Conservation (phyloP, 2,329 filamentous ascomycete genomes). For the Huntiella decipiens region DNA sequence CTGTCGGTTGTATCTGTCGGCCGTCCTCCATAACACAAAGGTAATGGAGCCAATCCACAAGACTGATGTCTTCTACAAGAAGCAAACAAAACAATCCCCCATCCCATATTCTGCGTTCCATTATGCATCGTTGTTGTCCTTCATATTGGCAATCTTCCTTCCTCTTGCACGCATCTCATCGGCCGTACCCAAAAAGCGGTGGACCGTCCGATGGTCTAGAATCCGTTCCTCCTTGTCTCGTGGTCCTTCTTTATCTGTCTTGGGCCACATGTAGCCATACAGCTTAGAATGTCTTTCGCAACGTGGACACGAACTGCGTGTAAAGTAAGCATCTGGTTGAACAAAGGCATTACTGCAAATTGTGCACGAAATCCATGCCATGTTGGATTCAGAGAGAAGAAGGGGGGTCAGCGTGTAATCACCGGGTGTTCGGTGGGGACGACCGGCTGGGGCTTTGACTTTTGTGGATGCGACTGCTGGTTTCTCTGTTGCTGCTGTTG, state of each 20-base stretch:
- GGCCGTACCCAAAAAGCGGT: constrained; percentile 59
- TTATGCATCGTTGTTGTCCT: neutral
- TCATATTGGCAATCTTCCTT: constrained; percentile 8
- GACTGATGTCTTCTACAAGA: no score
- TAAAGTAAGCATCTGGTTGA: constrained; percentile 74
- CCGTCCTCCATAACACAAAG: no score
- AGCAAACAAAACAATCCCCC: no score
- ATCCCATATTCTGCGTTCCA: no score
- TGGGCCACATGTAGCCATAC: constrained; percentile 90
- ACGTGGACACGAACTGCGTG: constrained; percentile 66
- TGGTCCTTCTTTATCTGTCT: constrained; percentile 65
- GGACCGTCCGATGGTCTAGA: constrained; percentile 69
- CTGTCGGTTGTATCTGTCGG: no score
- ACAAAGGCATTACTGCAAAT: constrained; percentile 71
- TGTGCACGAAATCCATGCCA: constrained; percentile 75
- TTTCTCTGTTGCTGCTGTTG: neutral
- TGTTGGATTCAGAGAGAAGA: constrained; percentile 55
- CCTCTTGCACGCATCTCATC: constrained; percentile 43
- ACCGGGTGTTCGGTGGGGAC: constrained; percentile 36
- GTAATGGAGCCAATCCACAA: no score
- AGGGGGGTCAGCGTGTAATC: constrained; percentile 70
- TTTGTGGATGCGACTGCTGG: neutral
- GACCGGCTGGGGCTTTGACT: neutral
- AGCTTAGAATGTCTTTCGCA: constrained; percentile 92
- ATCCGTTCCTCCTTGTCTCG: constrained; percentile 53